Evolutionary conservation across 495 filamentous ascomycete species (phyloP), one percentile per base, ranked within the genome.

Genomic region (Neurospora sp.): DNA sequence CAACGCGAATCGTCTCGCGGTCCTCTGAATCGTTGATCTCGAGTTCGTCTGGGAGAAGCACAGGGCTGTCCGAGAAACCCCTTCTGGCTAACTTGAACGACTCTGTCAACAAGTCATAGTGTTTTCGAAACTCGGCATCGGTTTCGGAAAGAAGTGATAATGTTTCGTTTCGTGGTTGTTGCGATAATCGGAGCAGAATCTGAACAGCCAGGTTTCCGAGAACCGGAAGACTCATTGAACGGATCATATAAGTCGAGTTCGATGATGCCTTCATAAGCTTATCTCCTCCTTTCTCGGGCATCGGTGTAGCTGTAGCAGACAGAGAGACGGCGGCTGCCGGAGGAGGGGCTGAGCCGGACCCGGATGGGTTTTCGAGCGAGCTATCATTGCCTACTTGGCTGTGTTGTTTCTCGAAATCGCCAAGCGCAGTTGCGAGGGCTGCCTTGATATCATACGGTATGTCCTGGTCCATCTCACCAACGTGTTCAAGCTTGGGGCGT

Each of bases 81-180:
- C 89, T 88, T 76, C 94, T 93, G 5, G 93, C 92, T 69, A 92
- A 87, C 72, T 94, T 90, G 75, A 97, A 97, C 1, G 94, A 86
- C 3, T 89, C 88, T 78, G 92, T 92, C 77, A 97, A 87, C 8
- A 90, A 90, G 6, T 87, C 85, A 81, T 96, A 98, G n/a, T 92
- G 90, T 78, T 91, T 91, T 9, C 91, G 88, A 72, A 92, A 88
- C 68, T 94, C 92, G 12, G 91, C 93, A 4, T 93, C 89, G 10
- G 87, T 84, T 40, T 92, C 87, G 1, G 89, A 89, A n/a, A 93
- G 86, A 69, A 94, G 90, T 20, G 87, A 88, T 18, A 93, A 87
- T 38, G 94, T 92, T 72, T 96, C 92, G 39, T 80, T 78, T 14
- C 81, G 75, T 10, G 81, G 77, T 69, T 83, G 82, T 69, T 85